These are phyloP conservation scores for Pseudozyma sp. DNA, from an alignment of 1,284 basidiomycete species.

Conservation along the genomic window DNA sequence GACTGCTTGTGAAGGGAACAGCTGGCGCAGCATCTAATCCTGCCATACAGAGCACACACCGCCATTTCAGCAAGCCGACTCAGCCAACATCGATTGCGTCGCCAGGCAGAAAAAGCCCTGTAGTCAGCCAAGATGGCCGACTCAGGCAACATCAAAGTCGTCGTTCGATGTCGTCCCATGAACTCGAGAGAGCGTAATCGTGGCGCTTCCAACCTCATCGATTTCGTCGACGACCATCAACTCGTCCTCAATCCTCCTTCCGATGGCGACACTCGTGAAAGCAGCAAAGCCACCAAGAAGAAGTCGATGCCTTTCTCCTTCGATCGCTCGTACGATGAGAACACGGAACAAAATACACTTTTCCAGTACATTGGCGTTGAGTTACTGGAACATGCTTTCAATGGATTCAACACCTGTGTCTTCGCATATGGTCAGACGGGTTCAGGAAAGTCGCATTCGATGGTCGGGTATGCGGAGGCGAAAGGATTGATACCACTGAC, in stretches of 20 bases:
- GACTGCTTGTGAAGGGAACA: too few species aligned
- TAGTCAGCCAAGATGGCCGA: conserved; percentile 55
- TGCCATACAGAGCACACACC: too few species aligned
- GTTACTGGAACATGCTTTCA: conserved; percentile 91
- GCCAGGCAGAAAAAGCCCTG: background rate
- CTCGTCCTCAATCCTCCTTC: conserved; percentile 59
- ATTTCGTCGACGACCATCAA: conserved; percentile 54
- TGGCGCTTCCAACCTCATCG: conserved; percentile 62
- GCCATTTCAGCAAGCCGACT: too few species aligned
- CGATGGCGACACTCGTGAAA: conserved; percentile 51
- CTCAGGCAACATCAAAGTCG: conserved; percentile 67
- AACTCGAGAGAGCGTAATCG: conserved; percentile 59
- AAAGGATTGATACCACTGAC: conserved; percentile 98
- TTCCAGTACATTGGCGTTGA: conserved; percentile 96
- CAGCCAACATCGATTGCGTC: too few species aligned
- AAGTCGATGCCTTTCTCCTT: conserved; percentile 66
- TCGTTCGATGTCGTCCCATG: conserved; percentile 65
- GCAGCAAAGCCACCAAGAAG: conserved; percentile 60
- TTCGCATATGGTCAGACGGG: conserved; percentile 67
- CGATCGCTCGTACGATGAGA: conserved; percentile 61
- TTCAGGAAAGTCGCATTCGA: conserved; percentile 56
- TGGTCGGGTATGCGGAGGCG: conserved; percentile 79
- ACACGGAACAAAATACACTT: conserved; percentile 75
- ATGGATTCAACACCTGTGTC: conserved; percentile 87
- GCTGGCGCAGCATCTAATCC: too few species aligned